Conservation (phyloP, 2,329 filamentous ascomycete genomes). For the Immersiporthe knoxdaviesiana region DNA sequence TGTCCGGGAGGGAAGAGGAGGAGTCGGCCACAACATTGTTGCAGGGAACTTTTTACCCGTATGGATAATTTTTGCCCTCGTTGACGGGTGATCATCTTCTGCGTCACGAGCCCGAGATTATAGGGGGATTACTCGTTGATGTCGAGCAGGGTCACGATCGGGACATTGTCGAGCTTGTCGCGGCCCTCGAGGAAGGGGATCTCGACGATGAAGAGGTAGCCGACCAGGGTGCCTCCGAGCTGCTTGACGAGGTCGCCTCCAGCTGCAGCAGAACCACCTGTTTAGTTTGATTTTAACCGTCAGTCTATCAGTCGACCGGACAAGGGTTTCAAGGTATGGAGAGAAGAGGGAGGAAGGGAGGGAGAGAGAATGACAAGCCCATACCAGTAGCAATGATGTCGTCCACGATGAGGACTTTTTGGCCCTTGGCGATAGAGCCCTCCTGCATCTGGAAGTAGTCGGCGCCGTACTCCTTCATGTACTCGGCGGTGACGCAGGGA, state of each 20-base stretch:
- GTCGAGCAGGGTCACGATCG: slow-evolving; percentile 81
- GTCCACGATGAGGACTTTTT: slow-evolving; percentile 91
- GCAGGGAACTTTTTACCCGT: not conserved
- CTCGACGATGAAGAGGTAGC: slow-evolving; percentile 94
- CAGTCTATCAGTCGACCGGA: slow-evolving; percentile 12
- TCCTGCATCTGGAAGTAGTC: slow-evolving; percentile 97
- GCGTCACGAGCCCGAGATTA: not conserved
- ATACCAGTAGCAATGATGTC: slow-evolving; percentile 97
- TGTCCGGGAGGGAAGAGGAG: not conserved
- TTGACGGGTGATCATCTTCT: not conserved
- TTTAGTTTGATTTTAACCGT: slow-evolving; percentile 21
- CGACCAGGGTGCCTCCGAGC: slow-evolving; percentile 82
- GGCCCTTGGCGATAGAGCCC: slow-evolving; percentile 80
- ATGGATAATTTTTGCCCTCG: not conserved
- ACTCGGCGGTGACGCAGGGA: slow-evolving; percentile 80
- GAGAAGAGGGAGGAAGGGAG: too few relatives aligned
- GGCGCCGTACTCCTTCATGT: slow-evolving; percentile 93
- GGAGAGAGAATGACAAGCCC: not conserved
- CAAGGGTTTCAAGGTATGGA: too few relatives aligned
- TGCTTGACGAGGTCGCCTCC: slow-evolving; percentile 85
- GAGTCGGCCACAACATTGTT: not conserved
- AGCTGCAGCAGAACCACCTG: slow-evolving; percentile 88
- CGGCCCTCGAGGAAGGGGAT: slow-evolving; percentile 91
- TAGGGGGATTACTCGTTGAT: slow-evolving; percentile 35
- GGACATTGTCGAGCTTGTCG: slow-evolving; percentile 78